Evolutionary conservation across 225 moss, liverwort and hornwort species (phyloP), one percentile per base, ranked within the genome.

Genomic region (Climacium dendroides): DNA sequence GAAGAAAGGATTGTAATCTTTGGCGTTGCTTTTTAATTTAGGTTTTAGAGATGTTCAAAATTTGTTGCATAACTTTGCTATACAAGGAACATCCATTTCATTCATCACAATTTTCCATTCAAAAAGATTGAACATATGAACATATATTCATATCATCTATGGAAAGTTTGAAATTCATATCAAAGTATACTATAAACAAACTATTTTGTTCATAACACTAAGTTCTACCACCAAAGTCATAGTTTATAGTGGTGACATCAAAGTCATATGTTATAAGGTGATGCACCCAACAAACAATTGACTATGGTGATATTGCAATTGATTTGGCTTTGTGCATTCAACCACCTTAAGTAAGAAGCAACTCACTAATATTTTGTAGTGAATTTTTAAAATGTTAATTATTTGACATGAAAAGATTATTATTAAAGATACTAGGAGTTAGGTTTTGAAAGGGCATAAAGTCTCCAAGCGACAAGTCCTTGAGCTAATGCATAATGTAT

Each of bases 101-200:
- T 19, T 32, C 4, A 28, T 47, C 11, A 32, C 30, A 73, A 74
- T 2, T 3, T 74, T 74, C 30, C 7, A 32, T 74, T 74, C 19
- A 74, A 50, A 50, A 13, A 34, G 5, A 13, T 74, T 52, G 22
- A 74, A 34, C 0, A 74, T 3, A 22, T 52, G 7, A 30, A 52
- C 8, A 22, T 13, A 19, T 20, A 20, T 34, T 74, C 1, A 13
- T 0, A 8, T 52, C 0, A 0, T 3, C 0, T 50, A 2, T 74
- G 0, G 6, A 22, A 74, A 50, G 7, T 19, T 47, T 30, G 7
- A 74, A 32, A 19, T 0, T 50, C 19, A 34, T 8, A 1, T 1
- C 11, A 45, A 45, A 45, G 8, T 45, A 6, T 8, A 45, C 45
- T 45, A 45, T 45, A 45, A 45, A 45, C 8, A 8, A 8, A 45